phyloP scores from a whole-genome alignment of 352 stramenopile genomes.

The Phytophthora fragariae region DNA sequence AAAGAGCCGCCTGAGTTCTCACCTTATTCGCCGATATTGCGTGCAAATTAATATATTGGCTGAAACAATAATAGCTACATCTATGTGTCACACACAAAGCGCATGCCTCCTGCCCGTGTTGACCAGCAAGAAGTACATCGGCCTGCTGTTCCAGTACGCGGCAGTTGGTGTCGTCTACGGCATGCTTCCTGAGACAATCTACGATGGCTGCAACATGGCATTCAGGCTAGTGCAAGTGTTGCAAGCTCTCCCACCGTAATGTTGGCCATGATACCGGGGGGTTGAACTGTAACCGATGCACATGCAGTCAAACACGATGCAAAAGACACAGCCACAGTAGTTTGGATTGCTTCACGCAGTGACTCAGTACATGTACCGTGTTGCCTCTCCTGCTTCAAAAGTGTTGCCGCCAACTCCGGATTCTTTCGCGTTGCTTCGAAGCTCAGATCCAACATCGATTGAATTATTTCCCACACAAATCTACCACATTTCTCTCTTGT shows the following conservation, averaged over 20 bases:
- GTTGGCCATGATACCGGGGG: neutral
- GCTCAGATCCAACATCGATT: constrained; percentile 6
- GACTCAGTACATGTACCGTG: too few species aligned
- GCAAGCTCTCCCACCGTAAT: constrained; percentile 10
- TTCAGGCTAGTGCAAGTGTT: neutral
- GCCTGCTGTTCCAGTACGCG: constrained; percentile 52
- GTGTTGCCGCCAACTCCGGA: neutral
- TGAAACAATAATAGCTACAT: constrained; percentile 20
- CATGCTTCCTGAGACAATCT: constrained; percentile 48
- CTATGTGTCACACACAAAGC: neutral
- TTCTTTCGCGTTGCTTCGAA: constrained; percentile 25
- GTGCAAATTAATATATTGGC: constrained; percentile 4
- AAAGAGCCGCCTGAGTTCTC: constrained; percentile 28
- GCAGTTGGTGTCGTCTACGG: constrained; percentile 50
- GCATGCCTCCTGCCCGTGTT: constrained; percentile 24
- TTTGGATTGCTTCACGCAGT: neutral
- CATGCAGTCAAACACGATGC: neutral
- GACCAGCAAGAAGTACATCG: constrained; percentile 48
- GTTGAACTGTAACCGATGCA: neutral
- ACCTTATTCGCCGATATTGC: constrained; percentile 18
- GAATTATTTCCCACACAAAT: constrained; percentile 34
- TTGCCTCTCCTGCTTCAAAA: neutral
- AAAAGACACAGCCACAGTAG: neutral
- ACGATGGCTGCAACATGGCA: constrained; percentile 12
- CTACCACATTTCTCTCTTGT: constrained; percentile 21